Evolutionary conservation across 345 rosid species (phyloP), one percentile per base, ranked within the genome.

Genomic region (Rhizophora mangle): DNA sequence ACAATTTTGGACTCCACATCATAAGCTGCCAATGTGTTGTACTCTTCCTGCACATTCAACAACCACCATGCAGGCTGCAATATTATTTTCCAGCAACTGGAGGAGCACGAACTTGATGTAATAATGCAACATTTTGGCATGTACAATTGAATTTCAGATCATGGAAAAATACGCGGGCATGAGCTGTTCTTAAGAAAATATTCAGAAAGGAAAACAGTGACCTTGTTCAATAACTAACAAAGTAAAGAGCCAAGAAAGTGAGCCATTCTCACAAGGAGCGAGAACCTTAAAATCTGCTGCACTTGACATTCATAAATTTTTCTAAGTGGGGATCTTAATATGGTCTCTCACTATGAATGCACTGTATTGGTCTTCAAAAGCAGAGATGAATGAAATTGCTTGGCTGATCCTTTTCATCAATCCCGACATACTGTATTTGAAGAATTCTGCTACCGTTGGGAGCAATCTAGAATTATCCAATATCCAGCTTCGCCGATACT

Each of bases 401-500:
- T 39, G 82, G 19, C 72, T 80, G 68, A 79, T 63, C 57, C 61
- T 81, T 58, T 54, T 69, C 22, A 65, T 37, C 49, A 39, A 9
- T 32, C 58, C 65, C 6, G 77, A 69, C 61, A 84, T 31, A 74
- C 68, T 66, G 71, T 67, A 36, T 55, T 64, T 84, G 67, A 83
- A 66, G 43, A 90, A 55, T 75, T 90, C 96, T 59, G 80, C 11
- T 22, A 78, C 59, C 30, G 82, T 58, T 52, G 88, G 71, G 63
- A 83, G 65, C 67, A 90, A 67, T 34, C 89, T 81, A 11, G 84
- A 78, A 54, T 79, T 74, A 21, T 87, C 88, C 68, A 79, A 64
- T 29, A 78, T 73, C 22, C 83, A 78, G 79, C 85, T 90, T 58
- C 70, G 68, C 18, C 69, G 69, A 37, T 95, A 90, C 87, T 92